Base-by-base conservation (phyloP, 345 rosid genomes). In the Corchorus olitorius region DNA sequence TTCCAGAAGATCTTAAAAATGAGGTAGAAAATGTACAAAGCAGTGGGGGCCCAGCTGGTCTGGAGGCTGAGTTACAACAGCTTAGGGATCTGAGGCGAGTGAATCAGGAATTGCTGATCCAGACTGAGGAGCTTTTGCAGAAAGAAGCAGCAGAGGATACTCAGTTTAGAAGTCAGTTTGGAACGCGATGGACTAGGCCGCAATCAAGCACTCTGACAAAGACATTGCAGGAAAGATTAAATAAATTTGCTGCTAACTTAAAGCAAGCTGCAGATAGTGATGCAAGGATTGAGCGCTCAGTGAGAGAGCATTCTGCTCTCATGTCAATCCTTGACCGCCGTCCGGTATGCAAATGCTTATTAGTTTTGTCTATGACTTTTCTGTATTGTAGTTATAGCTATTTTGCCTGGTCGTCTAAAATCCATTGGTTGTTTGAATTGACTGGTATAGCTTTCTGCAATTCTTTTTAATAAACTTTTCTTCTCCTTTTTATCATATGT, bases 221-320 rank as follows among this genome's bases (percentile, higher is more conserved):
- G 89, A 92, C 92, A 80, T 83, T 96, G 89, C 98, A 85, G 88
- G 99, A 96, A 80, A 88, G 99, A 83, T 86, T 96, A 70, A 90
- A 91, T 70, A 90, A 97, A 59, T 92, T 96, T 88, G 99, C 99
- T 14, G 91, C 88, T 58, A 96, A 96, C 88, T 81, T 96, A 85
- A 96, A 93, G 88, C 98, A 96, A 85, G 98, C 99, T 70, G 93
- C 94, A 48, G 99, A 96, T 56, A 93, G 99, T 83, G 99, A 96
- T 89, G 85, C 87, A 71, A 87, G 91, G 81, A 92, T 96, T 61
- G 99, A 93, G 84, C 97, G 94, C 56, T 96, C 99, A 10, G 91
- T 96, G 76, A 89, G 92, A 88, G 99, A 96, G 45, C 86, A 92
- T 81, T 75, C 80, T 75, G 85, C 88, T 61, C 90, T 92, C 66